Evolutionary conservation across 257 asterid species (phyloP).

Genomic region (Pogostemon cablin): DNA sequence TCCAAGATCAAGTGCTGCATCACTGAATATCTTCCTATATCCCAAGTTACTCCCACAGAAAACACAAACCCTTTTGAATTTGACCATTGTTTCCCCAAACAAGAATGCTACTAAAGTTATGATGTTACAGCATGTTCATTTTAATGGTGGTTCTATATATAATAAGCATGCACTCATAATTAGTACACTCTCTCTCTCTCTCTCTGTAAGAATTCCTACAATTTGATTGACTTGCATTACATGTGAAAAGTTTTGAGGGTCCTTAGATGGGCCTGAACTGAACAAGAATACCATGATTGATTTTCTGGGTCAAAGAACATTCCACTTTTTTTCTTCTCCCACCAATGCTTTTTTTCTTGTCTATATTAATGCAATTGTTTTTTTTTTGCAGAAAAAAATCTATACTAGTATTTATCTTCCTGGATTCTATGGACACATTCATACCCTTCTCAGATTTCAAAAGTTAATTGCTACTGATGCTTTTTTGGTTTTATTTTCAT

Average conservation of each 20-base stretch:
- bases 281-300: slow-evolving; percentile 35
- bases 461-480: slow-evolving; percentile 16
- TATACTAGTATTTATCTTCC: slow-evolving; percentile 15
- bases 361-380: background rate
- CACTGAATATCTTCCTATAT: slow-evolving; percentile 55
- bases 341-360: slow-evolving; percentile 17
- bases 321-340: slow-evolving; percentile 36
- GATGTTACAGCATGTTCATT: slow-evolving; percentile 21
- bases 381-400: slow-evolving; percentile 7
- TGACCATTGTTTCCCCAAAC: slow-evolving; percentile 34
- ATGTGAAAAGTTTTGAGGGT: slow-evolving; percentile 38
- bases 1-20: slow-evolving; percentile 74
- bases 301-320: slow-evolving; percentile 36
- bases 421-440: slow-evolving; percentile 38
- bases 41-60: slow-evolving; percentile 70
- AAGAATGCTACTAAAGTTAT: slow-evolving; percentile 13
- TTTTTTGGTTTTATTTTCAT: background rate
- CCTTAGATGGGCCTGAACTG: slow-evolving; percentile 33
- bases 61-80: slow-evolving; percentile 67
- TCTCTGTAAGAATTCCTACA: background rate
- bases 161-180: slow-evolving; percentile 13
- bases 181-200: background rate
- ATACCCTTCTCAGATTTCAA: slow-evolving; percentile 26
- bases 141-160: slow-evolving; percentile 29
- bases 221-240: slow-evolving; percentile 35